Conservation (phyloP, 495 filamentous ascomycete genomes). For the Podospora comata region DNA sequence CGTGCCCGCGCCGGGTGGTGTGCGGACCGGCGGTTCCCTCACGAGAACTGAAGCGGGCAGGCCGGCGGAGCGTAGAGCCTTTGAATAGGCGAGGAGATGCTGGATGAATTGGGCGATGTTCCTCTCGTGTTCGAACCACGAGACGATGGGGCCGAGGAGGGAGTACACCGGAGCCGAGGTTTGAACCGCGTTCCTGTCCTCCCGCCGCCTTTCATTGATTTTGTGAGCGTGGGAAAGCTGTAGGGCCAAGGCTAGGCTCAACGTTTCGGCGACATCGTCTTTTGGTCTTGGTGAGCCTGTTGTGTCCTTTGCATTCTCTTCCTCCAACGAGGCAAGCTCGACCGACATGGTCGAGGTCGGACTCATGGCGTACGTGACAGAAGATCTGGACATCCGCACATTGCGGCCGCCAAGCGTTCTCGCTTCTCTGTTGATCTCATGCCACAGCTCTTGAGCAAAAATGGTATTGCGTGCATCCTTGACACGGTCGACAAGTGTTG, state of each 20-base stretch:
- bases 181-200: conserved; percentile 30
- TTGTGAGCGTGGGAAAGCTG: conserved; percentile 67
- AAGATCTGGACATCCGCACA: conserved; percentile 58
- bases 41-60: conserved; percentile 27
- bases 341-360: conserved; percentile 37
- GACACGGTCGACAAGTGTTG: conserved; percentile 60
- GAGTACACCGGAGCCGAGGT: conserved; percentile 51
- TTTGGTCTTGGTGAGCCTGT: conserved; percentile 27
- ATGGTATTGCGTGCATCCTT: conserved; percentile 81
- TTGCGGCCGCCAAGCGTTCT: conserved; percentile 62
- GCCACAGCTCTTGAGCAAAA: conserved; percentile 90
- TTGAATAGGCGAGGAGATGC: conserved; percentile 18
- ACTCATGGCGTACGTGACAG: conserved; percentile 55
- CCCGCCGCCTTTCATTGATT: conserved; percentile 52
- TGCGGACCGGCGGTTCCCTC: conserved; percentile 23
- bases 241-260: conserved; percentile 59
- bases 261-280: conserved; percentile 52
- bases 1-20: conserved; percentile 11
- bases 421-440: conserved; percentile 81
- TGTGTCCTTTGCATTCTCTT: conserved; percentile 17
- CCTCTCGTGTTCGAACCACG: conserved; percentile 58
- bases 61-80: conserved; percentile 28
- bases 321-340: conserved; percentile 56
- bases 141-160: conserved; percentile 64
- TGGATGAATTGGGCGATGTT: conserved; percentile 29